Base-by-base conservation (phyloP, 345 rosid genomes). In the Murraya paniculata region DNA sequence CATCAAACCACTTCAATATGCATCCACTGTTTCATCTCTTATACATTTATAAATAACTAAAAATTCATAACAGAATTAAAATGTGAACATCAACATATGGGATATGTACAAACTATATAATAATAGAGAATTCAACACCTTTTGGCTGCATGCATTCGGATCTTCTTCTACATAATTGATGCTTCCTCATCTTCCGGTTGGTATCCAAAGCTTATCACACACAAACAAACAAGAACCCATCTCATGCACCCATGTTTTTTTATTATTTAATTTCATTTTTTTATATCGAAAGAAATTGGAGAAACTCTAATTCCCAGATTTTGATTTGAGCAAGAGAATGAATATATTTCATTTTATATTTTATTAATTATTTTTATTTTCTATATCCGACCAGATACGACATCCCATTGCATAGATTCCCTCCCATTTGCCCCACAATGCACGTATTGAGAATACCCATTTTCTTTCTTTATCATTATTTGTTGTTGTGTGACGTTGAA, bases 131-230 rank as follows among this genome's bases (percentile, higher is more conserved):
- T 79, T 72, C 83, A 88, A 85, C 89, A 66, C 84, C 82, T 82
- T 88, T 86, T 86, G 91, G 85, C 86, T 62, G 70, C 71, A 74
- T 85, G 86, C 81, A 84, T 82, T 86, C 84, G 86, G 84, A 80
- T 79, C 76, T 81, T 80, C 81, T 81, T 74, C 68, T 39, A 74
- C 70, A 78, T 65, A 79, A 78, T 70, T 81, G 85, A 88, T 86
- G 71, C 89, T 81, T 79, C 81, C 81, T 64, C 76, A 72, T 81
- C 77, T 75, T 75, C 67, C 36, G 79, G 70, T 79, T 77, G 85
- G 89, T 78, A 88, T 86, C 91, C 88, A 75, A 86, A 78, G 88
- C 78, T 65, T 22, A 73, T 39, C 64, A 82, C 71, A 16, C 48
- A 25, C 77, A 76, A 48, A 72, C n/a, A 64, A 16, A 48, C 53